These are phyloP conservation scores for Acacia pycnantha DNA, from an alignment of 331 rosid species.

Conservation along the genomic window DNA sequence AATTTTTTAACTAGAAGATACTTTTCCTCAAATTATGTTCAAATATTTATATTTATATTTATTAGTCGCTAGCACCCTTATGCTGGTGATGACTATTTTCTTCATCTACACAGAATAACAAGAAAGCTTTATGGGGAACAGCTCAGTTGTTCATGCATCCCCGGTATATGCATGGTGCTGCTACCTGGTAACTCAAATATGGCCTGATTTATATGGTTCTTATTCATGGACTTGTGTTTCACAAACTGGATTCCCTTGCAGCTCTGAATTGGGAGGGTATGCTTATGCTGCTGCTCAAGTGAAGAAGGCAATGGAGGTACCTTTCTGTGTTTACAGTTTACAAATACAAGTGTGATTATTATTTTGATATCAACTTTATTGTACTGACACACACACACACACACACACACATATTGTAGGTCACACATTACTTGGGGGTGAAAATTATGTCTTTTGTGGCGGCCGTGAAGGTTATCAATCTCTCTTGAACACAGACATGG, in stretches of 20 bases:
- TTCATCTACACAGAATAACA: constrained; percentile 51
- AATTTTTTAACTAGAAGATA: not conserved
- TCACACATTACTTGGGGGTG: constrained; percentile 93
- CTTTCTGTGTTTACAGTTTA: constrained; percentile 19
- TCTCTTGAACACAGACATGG: constrained; percentile 96
- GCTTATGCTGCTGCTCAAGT: constrained; percentile 98
- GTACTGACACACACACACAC: constrained; percentile 26
- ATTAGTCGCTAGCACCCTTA: not conserved
- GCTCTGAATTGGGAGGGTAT: constrained; percentile 78
- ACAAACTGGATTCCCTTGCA: constrained; percentile 41
- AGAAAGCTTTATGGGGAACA: constrained; percentile 88
- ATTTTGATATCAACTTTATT: constrained; percentile 2
- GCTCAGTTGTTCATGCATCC: constrained; percentile 96
- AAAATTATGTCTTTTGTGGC: constrained; percentile 94
- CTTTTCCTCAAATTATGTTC: not conserved
- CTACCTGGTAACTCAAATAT: constrained; percentile 69
- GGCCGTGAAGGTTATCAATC: constrained; percentile 97
- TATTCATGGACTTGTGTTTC: constrained; percentile 15
- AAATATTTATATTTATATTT: not conserved
- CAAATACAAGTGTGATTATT: not conserved
- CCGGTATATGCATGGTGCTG: constrained; percentile 96
- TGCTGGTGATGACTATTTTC: not conserved
- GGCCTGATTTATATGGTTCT: not conserved
- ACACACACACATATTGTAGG: constrained; percentile 47
- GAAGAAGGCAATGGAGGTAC: constrained; percentile 95